A percentile compares a stretch with the other conserved stretches of the same genome.
These are phyloP conservation scores for Alternaria sp. DNA, from an alignment of 2,329 filamentous ascomycete genomes.

Conservation along the genomic window DNA sequence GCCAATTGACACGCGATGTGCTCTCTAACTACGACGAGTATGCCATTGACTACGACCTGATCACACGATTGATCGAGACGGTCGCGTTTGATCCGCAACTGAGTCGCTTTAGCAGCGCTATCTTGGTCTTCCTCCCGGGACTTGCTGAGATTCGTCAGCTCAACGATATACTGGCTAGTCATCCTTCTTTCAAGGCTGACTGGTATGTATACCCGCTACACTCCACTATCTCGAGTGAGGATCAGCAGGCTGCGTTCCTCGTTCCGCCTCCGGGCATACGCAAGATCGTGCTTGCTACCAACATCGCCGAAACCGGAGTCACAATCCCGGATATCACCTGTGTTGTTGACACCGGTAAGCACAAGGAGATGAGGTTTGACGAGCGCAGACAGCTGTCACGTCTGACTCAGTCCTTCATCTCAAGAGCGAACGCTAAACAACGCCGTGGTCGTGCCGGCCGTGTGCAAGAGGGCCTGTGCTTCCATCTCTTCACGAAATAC, in stretches of 20 bases:
- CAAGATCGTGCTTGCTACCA: slow-evolving; percentile 96
- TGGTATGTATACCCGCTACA: slow-evolving; percentile 93
- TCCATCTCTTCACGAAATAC: slow-evolving; percentile 91
- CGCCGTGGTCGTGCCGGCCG: slow-evolving; percentile 90
- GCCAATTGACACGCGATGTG: slow-evolving; percentile 73
- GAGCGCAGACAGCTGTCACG: slow-evolving; percentile 89
- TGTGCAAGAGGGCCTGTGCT: slow-evolving; percentile 93
- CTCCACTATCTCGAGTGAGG: slow-evolving; percentile 93
- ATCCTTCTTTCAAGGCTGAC: slow-evolving; percentile 73
- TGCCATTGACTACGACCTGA: slow-evolving; percentile 85
- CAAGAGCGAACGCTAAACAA: slow-evolving; percentile 93
- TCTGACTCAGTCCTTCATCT: slow-evolving; percentile 93
- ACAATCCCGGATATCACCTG: slow-evolving; percentile 98
- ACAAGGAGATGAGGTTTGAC: slow-evolving; percentile 96
- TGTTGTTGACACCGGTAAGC: slow-evolving; percentile 94
- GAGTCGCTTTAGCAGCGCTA: slow-evolving; percentile 79
- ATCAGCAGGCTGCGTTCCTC: slow-evolving; percentile 91
- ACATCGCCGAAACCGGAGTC: slow-evolving; percentile 98
- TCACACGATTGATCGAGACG: slow-evolving; percentile 77
- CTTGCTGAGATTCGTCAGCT: slow-evolving; percentile 90
- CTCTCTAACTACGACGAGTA: slow-evolving; percentile 86
- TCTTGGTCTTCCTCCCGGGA: slow-evolving; percentile 93
- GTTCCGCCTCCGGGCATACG: slow-evolving; percentile 80
- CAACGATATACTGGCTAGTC: slow-evolving; percentile 81
- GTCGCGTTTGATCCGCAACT: slow-evolving; percentile 74